Evolutionary conservation across 768 basidiomycete genomes (phyloP), one percentile per base, ranked within the genome.

Genomic region (Myochromella boudieri): DNA sequence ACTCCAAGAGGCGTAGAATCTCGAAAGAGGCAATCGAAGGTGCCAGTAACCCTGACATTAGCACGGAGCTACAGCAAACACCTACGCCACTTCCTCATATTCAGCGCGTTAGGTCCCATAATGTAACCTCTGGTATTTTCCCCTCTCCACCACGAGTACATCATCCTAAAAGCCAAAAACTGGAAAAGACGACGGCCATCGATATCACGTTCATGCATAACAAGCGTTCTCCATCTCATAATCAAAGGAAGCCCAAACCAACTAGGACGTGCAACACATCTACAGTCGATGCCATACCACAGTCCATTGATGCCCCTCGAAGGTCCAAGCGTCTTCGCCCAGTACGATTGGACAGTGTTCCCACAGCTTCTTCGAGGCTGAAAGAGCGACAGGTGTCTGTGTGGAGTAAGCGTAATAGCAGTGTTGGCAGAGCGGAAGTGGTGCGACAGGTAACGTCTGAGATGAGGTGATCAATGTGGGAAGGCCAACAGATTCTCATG

Each of bases 1-100:
- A 48, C 44, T 51, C 24, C 52, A 68, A 61, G 58, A 61, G 31
- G 57, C 58, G 45, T 57, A 68, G 53, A 50, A 39, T 48, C 38
- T 57, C 39, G 12, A 53, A 34, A 37, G 44, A 27, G 34, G 43
- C 11, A 22, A 59, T 7, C 42, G 62, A 33, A 46, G 52, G 10
- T 32, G 53, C 45, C 6, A 42, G 49, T 5, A 44, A 53, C 29
- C 29, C 40, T 10, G 51, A 57, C 26, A 53, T 53, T 32, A 48
- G 42, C 34, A 41, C 46, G 11, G 41, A 40, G n/a, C 25, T 18
- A 17, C 48, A 48, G 32, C 44, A 45, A 39, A 61, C 55, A 18
- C 58, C 60, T 9, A 58, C 54, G 11, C 52, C 54, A 17, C 46
- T 45, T 32, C 50, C 52, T 31, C 56, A 45, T 14, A 24, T 52